Evolutionary conservation across 352 stramenopile species (phyloP).

Genomic region (Elongisporangium anandrum): DNA sequence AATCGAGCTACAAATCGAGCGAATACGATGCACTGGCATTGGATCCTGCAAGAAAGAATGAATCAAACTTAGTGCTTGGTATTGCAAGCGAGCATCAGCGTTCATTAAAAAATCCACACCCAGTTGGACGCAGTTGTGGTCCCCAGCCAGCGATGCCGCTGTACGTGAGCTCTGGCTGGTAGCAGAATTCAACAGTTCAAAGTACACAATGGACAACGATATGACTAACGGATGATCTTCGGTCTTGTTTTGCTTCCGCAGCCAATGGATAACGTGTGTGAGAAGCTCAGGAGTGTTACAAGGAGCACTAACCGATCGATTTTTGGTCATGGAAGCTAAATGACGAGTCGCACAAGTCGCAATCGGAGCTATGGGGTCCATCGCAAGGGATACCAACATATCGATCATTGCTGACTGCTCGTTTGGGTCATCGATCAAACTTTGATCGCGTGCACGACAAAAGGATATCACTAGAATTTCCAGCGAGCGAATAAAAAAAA

Average conservation of each 20-base stretch:
- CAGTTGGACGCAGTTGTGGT: background rate
- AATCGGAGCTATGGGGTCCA: background rate
- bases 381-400: background rate
- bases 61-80: slow-evolving; percentile 14
- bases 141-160: background rate
- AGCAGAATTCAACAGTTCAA: background rate
- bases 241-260: background rate
- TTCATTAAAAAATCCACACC: background rate
- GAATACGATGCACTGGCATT: slow-evolving; percentile 7
- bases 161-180: background rate
- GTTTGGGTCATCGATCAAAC: background rate
- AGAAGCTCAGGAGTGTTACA: background rate
- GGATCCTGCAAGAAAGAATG: slow-evolving; percentile 10
- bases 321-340: background rate
- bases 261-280: background rate
- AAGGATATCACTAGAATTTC: background rate
- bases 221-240: background rate
- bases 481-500: background rate
- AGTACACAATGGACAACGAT: background rate
- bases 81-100: slow-evolving; percentile 10
- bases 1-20: slow-evolving; percentile 18
- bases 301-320: background rate
- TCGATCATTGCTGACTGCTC: background rate
- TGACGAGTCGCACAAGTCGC: background rate
- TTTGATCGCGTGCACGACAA: background rate